Evolutionary conservation across 768 basidiomycete genomes (phyloP).

Genomic region (Leccinum barrowsii): DNA sequence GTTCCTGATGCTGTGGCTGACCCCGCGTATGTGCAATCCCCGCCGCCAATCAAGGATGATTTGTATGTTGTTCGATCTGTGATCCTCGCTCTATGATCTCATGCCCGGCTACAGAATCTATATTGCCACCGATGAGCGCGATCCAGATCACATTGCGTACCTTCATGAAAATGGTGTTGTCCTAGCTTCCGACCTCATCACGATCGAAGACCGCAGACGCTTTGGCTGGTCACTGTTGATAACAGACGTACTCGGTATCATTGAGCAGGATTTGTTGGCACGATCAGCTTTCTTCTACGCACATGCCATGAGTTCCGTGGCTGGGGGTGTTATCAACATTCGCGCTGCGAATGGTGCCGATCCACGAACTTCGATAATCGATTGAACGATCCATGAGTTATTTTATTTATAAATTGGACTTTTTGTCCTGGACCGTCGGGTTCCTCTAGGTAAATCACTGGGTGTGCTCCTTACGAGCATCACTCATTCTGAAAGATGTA

Average conservation of each 20-base stretch:
- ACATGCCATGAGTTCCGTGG: conserved; percentile 40
- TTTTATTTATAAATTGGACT: neutral
- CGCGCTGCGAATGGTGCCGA: conserved; percentile 40
- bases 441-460: neutral
- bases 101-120: conserved; percentile 25
- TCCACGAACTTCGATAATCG: conserved; percentile 35
- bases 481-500: neutral
- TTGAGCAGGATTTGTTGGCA: conserved; percentile 42
- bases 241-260: conserved; percentile 41
- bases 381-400: conserved; percentile 19
- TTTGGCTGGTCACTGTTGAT: conserved; percentile 43
- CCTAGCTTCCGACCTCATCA: conserved; percentile 40
- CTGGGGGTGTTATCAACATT: conserved; percentile 40
- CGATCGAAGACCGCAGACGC: conserved; percentile 37
- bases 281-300: conserved; percentile 40
- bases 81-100: conserved; percentile 1
- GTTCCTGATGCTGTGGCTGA: conserved; percentile 22
- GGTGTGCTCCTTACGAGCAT: neutral
- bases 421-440: neutral
- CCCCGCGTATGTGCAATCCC: conserved; percentile 11
- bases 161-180: conserved; percentile 36
- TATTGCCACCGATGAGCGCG: conserved; percentile 42
- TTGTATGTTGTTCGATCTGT: conserved; percentile 12
- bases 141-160: conserved; percentile 31
- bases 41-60: conserved; percentile 20